Evolutionary conservation across 352 stramenopile genomes (phyloP).

Genomic region (Pythium phragmiticola): DNA sequence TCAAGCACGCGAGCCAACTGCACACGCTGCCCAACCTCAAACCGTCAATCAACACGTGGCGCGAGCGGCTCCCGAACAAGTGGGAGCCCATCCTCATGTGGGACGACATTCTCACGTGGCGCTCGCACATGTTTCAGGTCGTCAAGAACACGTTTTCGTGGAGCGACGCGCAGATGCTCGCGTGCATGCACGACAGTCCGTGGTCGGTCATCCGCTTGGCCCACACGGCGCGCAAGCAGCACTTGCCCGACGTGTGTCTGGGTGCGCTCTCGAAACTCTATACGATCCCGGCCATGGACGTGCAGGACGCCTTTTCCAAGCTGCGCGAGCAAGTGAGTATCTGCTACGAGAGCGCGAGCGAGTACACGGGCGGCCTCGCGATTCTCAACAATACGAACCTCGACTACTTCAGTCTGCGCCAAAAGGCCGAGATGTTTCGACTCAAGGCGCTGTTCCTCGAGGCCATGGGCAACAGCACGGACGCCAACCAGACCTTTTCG

Average conservation of each 20-base stretch:
- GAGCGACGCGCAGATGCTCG: slow-evolving; percentile 87
- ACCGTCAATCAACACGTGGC: slow-evolving; percentile 91
- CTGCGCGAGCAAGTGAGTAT: slow-evolving; percentile 92
- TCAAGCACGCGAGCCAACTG: slow-evolving; percentile 76
- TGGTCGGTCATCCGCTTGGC: slow-evolving; percentile 93
- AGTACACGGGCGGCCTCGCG: slow-evolving; percentile 85
- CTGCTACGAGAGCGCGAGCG: slow-evolving; percentile 87
- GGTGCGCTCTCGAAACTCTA: slow-evolving; percentile 86
- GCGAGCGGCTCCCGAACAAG: slow-evolving; percentile 91
- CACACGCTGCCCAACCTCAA: slow-evolving; percentile 91
- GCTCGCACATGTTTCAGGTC: slow-evolving; percentile 91
- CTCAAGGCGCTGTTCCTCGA: slow-evolving; percentile 91
- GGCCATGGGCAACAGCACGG: slow-evolving; percentile 63
- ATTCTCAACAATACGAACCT: slow-evolving; percentile 94
- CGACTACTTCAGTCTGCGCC: slow-evolving; percentile 90
- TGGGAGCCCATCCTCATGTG: slow-evolving; percentile 92
- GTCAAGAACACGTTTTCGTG: slow-evolving; percentile 88
- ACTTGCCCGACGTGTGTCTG: slow-evolving; percentile 84
- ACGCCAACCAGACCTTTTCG: slow-evolving; percentile 92
- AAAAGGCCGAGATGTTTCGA: slow-evolving; percentile 93
- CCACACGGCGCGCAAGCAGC: slow-evolving; percentile 90
- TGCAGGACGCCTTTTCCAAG: slow-evolving; percentile 92
- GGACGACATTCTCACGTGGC: slow-evolving; percentile 93
- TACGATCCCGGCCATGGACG: slow-evolving; percentile 89
- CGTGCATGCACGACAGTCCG: slow-evolving; percentile 90